Conservation (phyloP, 2,329 filamentous ascomycete species). For the Cercospora canescens region DNA sequence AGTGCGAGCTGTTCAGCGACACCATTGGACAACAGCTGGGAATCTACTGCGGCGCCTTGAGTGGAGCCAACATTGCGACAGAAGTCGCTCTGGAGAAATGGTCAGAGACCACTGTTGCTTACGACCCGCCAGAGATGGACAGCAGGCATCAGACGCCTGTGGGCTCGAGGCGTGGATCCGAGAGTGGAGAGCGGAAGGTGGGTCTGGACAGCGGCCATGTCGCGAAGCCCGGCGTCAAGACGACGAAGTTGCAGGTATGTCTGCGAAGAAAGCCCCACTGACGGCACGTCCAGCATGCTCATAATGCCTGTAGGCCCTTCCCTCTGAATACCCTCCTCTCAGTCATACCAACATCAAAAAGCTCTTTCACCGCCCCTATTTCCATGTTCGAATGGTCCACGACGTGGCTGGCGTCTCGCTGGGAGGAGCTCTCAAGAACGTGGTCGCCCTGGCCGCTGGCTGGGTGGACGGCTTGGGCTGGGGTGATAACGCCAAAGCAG, state of each 20-base stretch:
- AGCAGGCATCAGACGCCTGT: conserved; percentile 70
- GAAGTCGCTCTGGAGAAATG: conserved; percentile 96
- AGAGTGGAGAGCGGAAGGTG: conserved; percentile 30
- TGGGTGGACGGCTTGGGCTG: conserved; percentile 95
- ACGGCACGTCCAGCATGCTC: not conserved
- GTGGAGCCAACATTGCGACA: conserved; percentile 91
- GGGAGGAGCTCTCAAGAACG: conserved; percentile 92
- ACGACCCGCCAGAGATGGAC: conserved; percentile 88
- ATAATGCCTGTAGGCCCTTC: conserved; percentile 53
- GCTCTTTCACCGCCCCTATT: conserved; percentile 94
- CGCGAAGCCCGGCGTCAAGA: conserved; percentile 59
- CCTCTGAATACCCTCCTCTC: conserved; percentile 79
- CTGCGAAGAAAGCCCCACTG: not conserved
- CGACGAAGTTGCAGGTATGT: conserved; percentile 2
- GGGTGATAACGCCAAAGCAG: conserved; percentile 99
- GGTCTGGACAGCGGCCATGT: conserved; percentile 25
- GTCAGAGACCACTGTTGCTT: conserved; percentile 95
- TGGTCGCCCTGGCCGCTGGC: conserved; percentile 89
- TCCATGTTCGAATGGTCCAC: conserved; percentile 89
- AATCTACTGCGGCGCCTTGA: conserved; percentile 95
- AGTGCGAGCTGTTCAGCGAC: conserved; percentile 88
- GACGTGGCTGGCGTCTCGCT: conserved; percentile 98
- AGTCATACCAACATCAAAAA: conserved; percentile 80
- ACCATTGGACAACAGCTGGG: conserved; percentile 86
- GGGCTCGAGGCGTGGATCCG: conserved; percentile 42